A percentile compares a stretch with the other conserved stretches of the same genome.
Conservation (phyloP, 805 yeast species). For the Ogataea glucozyma region DNA sequence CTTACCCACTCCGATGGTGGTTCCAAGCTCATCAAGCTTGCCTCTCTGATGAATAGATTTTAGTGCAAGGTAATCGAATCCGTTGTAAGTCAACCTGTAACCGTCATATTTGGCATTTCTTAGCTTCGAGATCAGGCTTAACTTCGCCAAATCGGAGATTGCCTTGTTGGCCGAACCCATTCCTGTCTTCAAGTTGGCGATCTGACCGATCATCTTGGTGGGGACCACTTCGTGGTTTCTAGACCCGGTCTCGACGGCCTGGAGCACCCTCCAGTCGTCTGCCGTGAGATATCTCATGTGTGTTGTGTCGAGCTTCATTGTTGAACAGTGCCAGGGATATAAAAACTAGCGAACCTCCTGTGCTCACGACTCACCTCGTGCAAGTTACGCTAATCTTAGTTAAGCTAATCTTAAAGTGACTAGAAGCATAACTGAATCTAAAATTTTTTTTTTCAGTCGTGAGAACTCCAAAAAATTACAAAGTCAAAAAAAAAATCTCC, state of each 20-base stretch:
- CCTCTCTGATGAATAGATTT: constrained; percentile 78
- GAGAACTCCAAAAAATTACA: neutral
- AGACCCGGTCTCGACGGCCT: constrained; percentile 89
- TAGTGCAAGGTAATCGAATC: constrained; percentile 90
- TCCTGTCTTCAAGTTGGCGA: constrained; percentile 74
- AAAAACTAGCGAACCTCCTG: too few relatives aligned
- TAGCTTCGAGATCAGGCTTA: constrained; percentile 71
- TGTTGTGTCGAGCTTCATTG: constrained; percentile 88
- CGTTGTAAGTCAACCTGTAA: constrained; percentile 81
- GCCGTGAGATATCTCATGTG: constrained; percentile 91
- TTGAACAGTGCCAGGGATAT: constrained; percentile 21
- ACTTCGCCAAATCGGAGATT: constrained; percentile 83
- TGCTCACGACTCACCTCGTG: too few relatives aligned
- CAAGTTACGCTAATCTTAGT: too few relatives aligned
- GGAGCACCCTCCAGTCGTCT: constrained; percentile 87
- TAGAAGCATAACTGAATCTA: neutral
- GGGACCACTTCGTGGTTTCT: constrained; percentile 95
- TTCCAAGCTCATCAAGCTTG: constrained; percentile 75
- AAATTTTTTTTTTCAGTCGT: constrained; percentile 3
- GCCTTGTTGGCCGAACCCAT: constrained; percentile 71
- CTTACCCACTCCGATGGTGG: constrained; percentile 93
- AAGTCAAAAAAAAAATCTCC: constrained; percentile 20
- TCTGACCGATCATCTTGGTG: constrained; percentile 73
- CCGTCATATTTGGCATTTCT: constrained; percentile 97
- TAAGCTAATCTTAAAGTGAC: too few relatives aligned